Evolutionary conservation across 805 yeast species (phyloP).

Genomic region (Kazachstania psychrophila): DNA sequence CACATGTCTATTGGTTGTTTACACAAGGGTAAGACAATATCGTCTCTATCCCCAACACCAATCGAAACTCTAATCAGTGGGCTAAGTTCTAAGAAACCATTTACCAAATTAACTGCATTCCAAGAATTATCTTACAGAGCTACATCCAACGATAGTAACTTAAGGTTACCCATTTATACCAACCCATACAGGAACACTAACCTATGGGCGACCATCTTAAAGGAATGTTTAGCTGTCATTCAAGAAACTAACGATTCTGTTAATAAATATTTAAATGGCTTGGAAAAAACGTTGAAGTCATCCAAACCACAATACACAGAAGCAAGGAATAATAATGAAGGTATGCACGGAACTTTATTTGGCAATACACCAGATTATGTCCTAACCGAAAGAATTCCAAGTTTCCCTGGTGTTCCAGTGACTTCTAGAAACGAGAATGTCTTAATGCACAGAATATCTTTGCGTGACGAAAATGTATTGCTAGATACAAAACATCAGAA

Average conservation of each 20-base stretch:
- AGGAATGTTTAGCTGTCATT: conserved; percentile 50
- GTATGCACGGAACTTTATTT: conserved; percentile 23
- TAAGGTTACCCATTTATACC: conserved; percentile 47
- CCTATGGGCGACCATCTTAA: conserved; percentile 51
- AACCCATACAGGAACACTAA: conserved; percentile 37
- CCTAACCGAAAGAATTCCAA: conserved; percentile 1
- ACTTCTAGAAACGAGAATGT: neutral
- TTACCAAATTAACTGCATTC: conserved; percentile 56
- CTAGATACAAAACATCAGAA: conserved; percentile 4
- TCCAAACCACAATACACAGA: neutral
- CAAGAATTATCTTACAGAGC: conserved; percentile 66
- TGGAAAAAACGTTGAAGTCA: conserved; percentile 11
- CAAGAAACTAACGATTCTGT: conserved; percentile 38
- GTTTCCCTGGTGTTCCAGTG: conserved; percentile 16
- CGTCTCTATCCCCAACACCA: conserved; percentile 47
- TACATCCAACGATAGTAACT: conserved; percentile 37
- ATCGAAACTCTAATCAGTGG: conserved; percentile 57
- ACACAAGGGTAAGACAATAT: conserved; percentile 54
- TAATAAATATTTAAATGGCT: conserved; percentile 15
- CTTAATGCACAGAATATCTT: conserved; percentile 15
- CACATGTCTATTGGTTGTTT: conserved; percentile 66
- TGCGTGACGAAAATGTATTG: conserved; percentile 19
- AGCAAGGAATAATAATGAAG: neutral
- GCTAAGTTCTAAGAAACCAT: conserved; percentile 40
- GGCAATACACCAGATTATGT: conserved; percentile 27